phyloP scores from a whole-genome alignment of 1,284 basidiomycete species.

The Sporisorium reilianum region DNA sequence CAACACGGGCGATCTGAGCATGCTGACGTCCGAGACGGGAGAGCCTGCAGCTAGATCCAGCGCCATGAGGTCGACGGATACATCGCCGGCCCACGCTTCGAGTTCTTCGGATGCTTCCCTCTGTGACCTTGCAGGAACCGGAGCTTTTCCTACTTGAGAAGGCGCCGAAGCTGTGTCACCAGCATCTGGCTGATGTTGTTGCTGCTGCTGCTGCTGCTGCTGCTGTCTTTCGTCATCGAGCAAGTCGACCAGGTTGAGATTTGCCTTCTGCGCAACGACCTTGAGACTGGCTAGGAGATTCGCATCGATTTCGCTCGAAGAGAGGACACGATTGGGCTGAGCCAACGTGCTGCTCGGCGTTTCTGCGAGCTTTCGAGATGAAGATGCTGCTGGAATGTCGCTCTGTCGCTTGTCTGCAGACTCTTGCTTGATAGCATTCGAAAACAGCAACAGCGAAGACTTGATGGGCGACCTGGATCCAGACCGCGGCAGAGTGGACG shows the following conservation, averaged over 20 bases:
- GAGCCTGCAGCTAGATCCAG: slow-evolving; percentile 28
- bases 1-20: slow-evolving; percentile 21
- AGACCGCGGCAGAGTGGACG: slow-evolving; percentile 7
- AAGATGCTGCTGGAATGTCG: not conserved
- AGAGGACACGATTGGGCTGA: slow-evolving; percentile 6
- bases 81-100: slow-evolving; percentile 30
- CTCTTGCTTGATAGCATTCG: not conserved
- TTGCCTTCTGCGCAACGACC: slow-evolving; percentile 47
- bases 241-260: slow-evolving; percentile 33
- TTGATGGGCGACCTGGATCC: slow-evolving; percentile 39
- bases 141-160: too few species aligned
- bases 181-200: not conserved
- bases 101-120: slow-evolving; percentile 34
- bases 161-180: not conserved
- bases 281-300: slow-evolving; percentile 33
- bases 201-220: slow-evolving; percentile 2
- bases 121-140: not conserved
- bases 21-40: slow-evolving; percentile 29
- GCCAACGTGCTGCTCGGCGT: not conserved
- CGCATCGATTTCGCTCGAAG: slow-evolving; percentile 40
- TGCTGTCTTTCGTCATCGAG: slow-evolving; percentile 14
- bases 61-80: slow-evolving; percentile 41
- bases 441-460: slow-evolving; percentile 36
- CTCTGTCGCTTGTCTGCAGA: not conserved
- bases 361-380: not conserved